A percentile compares a stretch with the other conserved stretches of the same genome.
Evolutionary conservation across 192 early-diverging fungal species (phyloP).

Genomic region (Blastocladiella britannica): DNA sequence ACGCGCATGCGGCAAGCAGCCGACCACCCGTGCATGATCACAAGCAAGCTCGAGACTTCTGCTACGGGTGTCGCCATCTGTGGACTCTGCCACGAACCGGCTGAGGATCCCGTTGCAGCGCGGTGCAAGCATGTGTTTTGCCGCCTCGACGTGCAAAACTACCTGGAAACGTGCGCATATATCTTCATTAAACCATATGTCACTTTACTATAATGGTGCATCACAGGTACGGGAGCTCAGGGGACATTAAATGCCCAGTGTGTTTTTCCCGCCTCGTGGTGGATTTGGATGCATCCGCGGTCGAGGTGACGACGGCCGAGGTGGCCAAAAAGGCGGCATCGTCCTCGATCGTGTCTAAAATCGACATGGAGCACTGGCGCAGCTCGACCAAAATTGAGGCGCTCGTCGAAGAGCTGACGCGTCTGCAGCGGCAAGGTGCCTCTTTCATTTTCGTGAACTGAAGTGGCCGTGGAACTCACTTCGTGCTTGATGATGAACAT

Average conservation of each 20-base stretch:
- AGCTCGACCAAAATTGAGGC: slow-evolving; percentile 90
- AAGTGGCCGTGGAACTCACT: too few species aligned
- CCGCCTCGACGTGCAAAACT: slow-evolving; percentile 49
- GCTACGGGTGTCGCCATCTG: slow-evolving; percentile 36
- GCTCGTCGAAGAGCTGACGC: slow-evolving; percentile 66
- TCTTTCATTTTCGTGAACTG: too few species aligned
- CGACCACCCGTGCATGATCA: slow-evolving; percentile 66
- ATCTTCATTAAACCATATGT: too few species aligned
- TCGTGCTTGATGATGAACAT: too few species aligned
- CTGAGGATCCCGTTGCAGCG: slow-evolving; percentile 61
- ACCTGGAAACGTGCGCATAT: too few species aligned
- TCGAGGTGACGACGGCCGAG: background rate
- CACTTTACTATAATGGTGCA: too few species aligned
- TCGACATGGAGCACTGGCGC: slow-evolving; percentile 69
- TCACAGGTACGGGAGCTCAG: slow-evolving; percentile 7
- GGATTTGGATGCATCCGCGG: slow-evolving; percentile 22
- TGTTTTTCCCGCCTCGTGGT: slow-evolving; percentile 57
- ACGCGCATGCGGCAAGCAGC: slow-evolving; percentile 73
- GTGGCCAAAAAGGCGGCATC: slow-evolving; percentile 22
- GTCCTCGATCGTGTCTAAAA: slow-evolving; percentile 72
- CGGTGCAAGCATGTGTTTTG: slow-evolving; percentile 84
- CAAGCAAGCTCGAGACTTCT: slow-evolving; percentile 29
- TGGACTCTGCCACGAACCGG: slow-evolving; percentile 64
- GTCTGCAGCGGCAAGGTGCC: slow-evolving; percentile 40
- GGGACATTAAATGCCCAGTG: slow-evolving; percentile 41